Percentiles rank a stretch among this genome's conserved stretches.
Conservation (phyloP, 306 rosid species). For the Crataegus laevigata region DNA sequence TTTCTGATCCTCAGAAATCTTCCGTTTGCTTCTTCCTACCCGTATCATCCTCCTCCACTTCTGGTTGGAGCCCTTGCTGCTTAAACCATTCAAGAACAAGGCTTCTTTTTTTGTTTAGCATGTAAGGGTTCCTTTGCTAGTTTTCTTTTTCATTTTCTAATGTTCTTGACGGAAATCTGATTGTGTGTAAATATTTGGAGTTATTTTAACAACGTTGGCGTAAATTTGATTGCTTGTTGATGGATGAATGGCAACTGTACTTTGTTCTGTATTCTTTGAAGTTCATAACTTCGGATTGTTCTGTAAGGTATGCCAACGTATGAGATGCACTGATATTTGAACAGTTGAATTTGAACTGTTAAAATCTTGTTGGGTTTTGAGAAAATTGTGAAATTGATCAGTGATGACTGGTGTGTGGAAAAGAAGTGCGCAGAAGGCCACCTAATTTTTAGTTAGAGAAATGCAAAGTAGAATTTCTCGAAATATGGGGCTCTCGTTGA, state of each 20-base stretch:
- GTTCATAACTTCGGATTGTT: background rate
- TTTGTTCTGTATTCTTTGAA: background rate
- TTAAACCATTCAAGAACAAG: background rate
- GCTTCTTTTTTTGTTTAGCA: background rate
- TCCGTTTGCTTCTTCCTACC: slow-evolving; percentile 33
- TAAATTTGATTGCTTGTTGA: background rate
- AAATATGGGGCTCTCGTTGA: too few species aligned
- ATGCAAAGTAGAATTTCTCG: too few species aligned
- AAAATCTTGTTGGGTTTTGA: background rate
- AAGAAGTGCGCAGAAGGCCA: too few species aligned
- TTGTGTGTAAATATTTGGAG: slow-evolving; percentile 5
- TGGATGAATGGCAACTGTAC: background rate
- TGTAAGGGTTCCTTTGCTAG: background rate
- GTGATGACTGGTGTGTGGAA: too few species aligned
- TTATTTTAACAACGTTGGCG: background rate
- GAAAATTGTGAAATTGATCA: too few species aligned
- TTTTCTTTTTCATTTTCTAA: background rate
- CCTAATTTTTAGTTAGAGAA: too few species aligned
- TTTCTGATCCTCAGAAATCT: slow-evolving; percentile 59
- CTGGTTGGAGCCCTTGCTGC: slow-evolving; percentile 16
- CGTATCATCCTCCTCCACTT: slow-evolving; percentile 12
- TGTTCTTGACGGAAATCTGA: background rate
- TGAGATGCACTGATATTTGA: background rate
- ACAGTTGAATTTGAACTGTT: background rate
- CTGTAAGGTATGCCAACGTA: too few species aligned